Base-by-base conservation (phyloP, 192 early-diverging fungal genomes). In the Umbelopsis isabellina region DNA sequence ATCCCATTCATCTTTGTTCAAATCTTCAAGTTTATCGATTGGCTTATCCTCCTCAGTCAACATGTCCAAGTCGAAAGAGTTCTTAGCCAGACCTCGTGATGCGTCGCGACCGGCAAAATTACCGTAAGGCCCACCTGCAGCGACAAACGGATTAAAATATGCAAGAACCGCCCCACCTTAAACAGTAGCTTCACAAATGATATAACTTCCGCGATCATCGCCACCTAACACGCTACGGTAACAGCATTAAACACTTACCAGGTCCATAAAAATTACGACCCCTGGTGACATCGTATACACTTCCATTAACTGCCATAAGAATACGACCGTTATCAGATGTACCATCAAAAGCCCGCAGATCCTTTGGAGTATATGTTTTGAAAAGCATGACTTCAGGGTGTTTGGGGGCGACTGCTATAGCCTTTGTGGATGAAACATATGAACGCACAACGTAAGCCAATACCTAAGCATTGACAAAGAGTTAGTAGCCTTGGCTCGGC, bases 71-170 rank as follows among this genome's bases (percentile, higher is more conserved):
- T 95, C 93, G 74, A 98, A 97, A 50, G 91, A 92, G 67, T 92
- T 84, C 75, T 95, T 90, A 45, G 95, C 92, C 67, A 98, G 79
- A 0, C 97, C 95, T 35, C 97, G 87, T 20, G 94, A 96, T 16
- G 97, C 95, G 83, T 98, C 97, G n/a, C 91, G 88, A 2, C 97
- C 97, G 7, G 95, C 90, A 89, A 97, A 98, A 85, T 95, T 97
- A 33, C 88, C 91, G 73, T 98, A 98, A n/a, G 92, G 94, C 5
- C 95, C 95, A 16, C 83, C 93, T 92, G 44, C 12, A 25, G 20
- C 37, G 10, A 2, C 1, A 41, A 41, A 41, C 37, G 0, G 6
- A 41, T 41, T 41, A 41, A 41, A 41, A 41, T 41, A 41, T 41
- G 37, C 37, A 41, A 41, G 37, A 41, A 41, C 37, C 10, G 37